Conservation (phyloP, 2,329 filamentous ascomycete species). For the Cytospora mali region DNA sequence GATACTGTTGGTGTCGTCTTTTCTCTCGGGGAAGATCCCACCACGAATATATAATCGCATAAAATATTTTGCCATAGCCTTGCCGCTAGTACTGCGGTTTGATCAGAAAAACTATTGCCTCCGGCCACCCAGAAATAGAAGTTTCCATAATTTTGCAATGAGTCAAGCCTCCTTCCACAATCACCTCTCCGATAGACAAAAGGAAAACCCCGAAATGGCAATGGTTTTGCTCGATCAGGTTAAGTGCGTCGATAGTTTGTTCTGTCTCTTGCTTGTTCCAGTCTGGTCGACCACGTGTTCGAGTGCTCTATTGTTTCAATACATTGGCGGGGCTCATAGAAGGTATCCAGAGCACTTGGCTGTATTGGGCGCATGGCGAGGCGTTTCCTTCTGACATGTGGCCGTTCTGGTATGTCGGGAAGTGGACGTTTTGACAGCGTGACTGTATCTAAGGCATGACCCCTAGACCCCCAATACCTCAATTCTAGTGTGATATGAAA, state of each 20-base stretch:
- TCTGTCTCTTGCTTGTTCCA: constrained; percentile 22
- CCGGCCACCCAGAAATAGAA: constrained; percentile 25
- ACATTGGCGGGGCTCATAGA: constrained; percentile 26
- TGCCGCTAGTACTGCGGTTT: constrained; percentile 16
- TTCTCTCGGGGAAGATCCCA: constrained; percentile 26
- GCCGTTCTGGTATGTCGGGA: constrained; percentile 11
- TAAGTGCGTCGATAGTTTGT: constrained; percentile 10
- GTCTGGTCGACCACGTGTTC: constrained; percentile 22
- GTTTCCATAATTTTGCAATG: constrained; percentile 13
- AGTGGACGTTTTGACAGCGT: constrained; percentile 16
- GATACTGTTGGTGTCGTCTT: constrained; percentile 23
- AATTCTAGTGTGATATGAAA: neutral
- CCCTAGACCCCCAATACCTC: constrained; percentile 1
- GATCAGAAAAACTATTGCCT: constrained; percentile 22
- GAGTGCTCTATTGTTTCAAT: constrained; percentile 20
- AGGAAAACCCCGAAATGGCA: constrained; percentile 35
- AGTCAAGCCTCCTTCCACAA: constrained; percentile 36
- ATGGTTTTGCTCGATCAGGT: constrained; percentile 20
- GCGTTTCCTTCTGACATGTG: constrained; percentile 21
- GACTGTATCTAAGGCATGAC: constrained; percentile 18
- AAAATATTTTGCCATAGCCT: constrained; percentile 27
- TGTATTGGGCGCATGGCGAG: constrained; percentile 26
- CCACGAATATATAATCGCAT: constrained; percentile 23
- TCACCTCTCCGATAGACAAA: constrained; percentile 33
- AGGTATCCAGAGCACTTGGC: constrained; percentile 26